Evolutionary conservation across 2,329 filamentous ascomycete genomes (phyloP).

Genomic region (Fusarium transvaalense): DNA sequence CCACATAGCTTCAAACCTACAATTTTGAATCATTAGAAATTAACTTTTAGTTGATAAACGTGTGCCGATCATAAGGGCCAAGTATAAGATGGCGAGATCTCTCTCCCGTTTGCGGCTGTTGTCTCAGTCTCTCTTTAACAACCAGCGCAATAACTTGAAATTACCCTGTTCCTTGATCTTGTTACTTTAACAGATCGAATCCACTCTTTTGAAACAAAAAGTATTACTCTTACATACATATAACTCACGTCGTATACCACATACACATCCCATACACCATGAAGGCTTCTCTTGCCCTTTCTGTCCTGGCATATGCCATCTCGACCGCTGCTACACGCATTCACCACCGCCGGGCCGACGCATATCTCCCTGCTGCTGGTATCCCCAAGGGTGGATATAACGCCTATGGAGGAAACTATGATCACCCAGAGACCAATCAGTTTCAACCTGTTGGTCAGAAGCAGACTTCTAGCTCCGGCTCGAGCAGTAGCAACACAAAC

Average conservation of each 20-base stretch:
- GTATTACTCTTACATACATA: not conserved
- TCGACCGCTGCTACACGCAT: slow-evolving; percentile 27
- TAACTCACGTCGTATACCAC: not conserved
- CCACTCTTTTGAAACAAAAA: slow-evolving; percentile 25
- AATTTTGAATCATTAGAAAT: not conserved
- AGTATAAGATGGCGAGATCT: slow-evolving; percentile 26
- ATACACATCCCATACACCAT: slow-evolving; percentile 3
- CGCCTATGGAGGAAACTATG: slow-evolving; percentile 33
- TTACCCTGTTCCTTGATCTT: slow-evolving; percentile 7
- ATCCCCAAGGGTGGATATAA: slow-evolving; percentile 35
- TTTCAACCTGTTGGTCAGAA: slow-evolving; percentile 20
- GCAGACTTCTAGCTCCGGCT: slow-evolving; percentile 3
- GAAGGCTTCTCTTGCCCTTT: slow-evolving; percentile 30
- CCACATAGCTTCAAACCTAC: slow-evolving; percentile 25
- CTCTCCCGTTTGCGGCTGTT: slow-evolving; percentile 8
- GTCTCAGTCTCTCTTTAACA: slow-evolving; percentile 32
- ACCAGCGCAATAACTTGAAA: slow-evolving; percentile 20
- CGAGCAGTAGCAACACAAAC: not conserved
- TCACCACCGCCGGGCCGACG: slow-evolving; percentile 18
- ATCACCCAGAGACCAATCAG: slow-evolving; percentile 35
- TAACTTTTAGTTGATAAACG: not conserved
- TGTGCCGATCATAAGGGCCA: no score
- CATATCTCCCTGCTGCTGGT: slow-evolving; percentile 11
- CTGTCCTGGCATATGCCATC: slow-evolving; percentile 30
- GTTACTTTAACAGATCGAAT: slow-evolving; percentile 8